Evolutionary conservation across 2,329 filamentous ascomycete species (phyloP), one percentile per base, ranked within the genome.

Genomic region (Colletotrichum theobromicola): DNA sequence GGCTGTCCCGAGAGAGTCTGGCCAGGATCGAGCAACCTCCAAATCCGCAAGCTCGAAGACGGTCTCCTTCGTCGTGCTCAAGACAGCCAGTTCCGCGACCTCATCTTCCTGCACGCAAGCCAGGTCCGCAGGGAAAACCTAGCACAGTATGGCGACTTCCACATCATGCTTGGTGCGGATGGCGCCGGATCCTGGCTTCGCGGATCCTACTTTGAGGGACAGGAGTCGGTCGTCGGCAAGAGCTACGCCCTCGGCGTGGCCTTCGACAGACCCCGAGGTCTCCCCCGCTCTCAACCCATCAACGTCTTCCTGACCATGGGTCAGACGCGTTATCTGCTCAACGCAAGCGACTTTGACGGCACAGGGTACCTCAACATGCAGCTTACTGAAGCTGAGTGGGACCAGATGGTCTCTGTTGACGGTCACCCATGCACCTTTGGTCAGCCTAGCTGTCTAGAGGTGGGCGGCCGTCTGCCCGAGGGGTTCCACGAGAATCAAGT

Each of bases 31-130:
- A 81, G 81, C 24, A 84, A 84, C 64, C 82, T 84, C 26, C 82
- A 84, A 72, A 84, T 84, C 66, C 81, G 82, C 57, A 84, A 84
- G 77, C 81, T 84, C n/a, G 82, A 84, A 53, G 82, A 84, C 55
- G 77, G 82, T 7, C 78, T 84, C 24, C 79, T 84, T n/a, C 78
- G 77, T 42, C 79, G 82, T 8, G 82, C 79, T n/a, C 82, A 84
- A 70, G 79, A 79, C 15, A 74, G 77, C 4, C 77, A 82, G 61
- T 83, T 84, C 67, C 74, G 77, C 4, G 81, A 78, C 0, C 67
- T 82, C 15, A 82, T 84, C 26, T 78, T 82, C 57, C 67, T 84
- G 15, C 80, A 84, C n/a, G 78, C 81, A 16, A 79, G 81, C 58
- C 81, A 78, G 0, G 77, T 83, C 1, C 81, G 78, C 1, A 73